Evolutionary conservation across 1,139 yeast genomes (phyloP), one percentile per base, ranked within the genome.

Genomic region (Geotrichum candidum): DNA sequence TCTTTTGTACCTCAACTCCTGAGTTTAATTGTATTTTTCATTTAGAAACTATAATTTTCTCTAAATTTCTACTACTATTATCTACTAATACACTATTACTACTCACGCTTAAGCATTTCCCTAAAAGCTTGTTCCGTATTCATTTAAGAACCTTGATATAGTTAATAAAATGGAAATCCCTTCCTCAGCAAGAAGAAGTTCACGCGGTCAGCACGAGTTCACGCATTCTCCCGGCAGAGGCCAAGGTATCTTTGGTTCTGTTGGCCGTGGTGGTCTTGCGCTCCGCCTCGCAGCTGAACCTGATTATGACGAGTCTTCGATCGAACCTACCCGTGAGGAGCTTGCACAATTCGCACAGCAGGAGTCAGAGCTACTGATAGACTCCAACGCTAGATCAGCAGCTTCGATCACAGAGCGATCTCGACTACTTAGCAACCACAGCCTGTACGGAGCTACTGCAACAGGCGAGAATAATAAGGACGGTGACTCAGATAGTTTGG

Each of bases 191-290:
- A 15, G 46, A 41, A 41, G n/a, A n/a, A 41, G 46, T 15, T 51
- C 60, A 7, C 60, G 51, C 33, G 33, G 57, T 13, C 60, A 41
- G 23, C 61, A 61, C 45, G 63, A 54, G 9, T 61, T 61, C 31
- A 54, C 63, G 2, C 57, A 56, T 38, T 57, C 63, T 18, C 63
- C 63, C 1, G 22, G 54, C 41, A 38, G 50, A 13, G 58, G 61
- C 7, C 63, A 57, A 11, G 51, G 53, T 22, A 54, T 53, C 58
- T 54, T 57, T 51, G 76, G 75, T 29, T 73, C 76, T 11, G 67
- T 71, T 1, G 77, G 77, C 15, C 70, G 76, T 7, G 65, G 62
- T 9, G 63, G 60, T 2, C 48, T 61, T 63, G 68, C 71, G 50
- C 71, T 68, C 56, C 63, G 59, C 11, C 46, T 56, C 11, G 31